Percentiles rank a stretch among this genome's conserved stretches.
phyloP scores from a whole-genome alignment of 805 yeast species.

The Novakomyces olei region DNA sequence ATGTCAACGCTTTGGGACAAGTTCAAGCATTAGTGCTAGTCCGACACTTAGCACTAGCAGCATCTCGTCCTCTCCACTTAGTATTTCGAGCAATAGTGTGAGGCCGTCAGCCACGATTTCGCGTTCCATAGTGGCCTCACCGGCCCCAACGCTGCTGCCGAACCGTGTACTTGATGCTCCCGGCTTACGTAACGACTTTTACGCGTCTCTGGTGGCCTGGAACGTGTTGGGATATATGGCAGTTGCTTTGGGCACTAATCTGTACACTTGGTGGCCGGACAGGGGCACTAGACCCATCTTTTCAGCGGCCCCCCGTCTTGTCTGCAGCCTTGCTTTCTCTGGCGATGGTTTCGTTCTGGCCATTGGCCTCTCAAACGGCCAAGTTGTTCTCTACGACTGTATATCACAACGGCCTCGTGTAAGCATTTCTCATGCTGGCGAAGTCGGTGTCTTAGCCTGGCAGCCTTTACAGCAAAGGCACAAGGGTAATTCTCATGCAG shows the following conservation, averaged over 20 bases:
- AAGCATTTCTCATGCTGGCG: conserved; percentile 47
- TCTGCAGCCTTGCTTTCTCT: conserved; percentile 34
- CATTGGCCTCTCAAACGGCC: conserved; percentile 65
- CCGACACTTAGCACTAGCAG: no score
- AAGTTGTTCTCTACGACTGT: conserved; percentile 81
- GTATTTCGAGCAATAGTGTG: no score
- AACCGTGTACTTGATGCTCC: conserved; percentile 81
- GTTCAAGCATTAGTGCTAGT: no score
- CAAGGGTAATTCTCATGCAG: no score
- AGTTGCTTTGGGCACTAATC: conserved; percentile 61
- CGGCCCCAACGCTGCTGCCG: no score
- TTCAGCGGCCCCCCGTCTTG: not conserved
- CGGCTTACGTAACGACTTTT: conserved; percentile 79
- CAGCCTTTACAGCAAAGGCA: conserved; percentile 15
- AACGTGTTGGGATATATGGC: conserved; percentile 62
- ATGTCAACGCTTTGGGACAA: no score
- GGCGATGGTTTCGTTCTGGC: conserved; percentile 72
- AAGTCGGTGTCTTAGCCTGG: conserved; percentile 77
- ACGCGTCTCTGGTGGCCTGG: conserved; percentile 73
- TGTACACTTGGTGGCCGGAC: conserved; percentile 54
- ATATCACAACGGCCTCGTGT: conserved; percentile 48
- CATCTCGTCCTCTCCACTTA: no score
- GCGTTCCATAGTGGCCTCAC: no score
- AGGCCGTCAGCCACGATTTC: no score
- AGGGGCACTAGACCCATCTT: not conserved